Base-by-base conservation (phyloP, 345 rosid genomes). In the Sisymbrium irio region DNA sequence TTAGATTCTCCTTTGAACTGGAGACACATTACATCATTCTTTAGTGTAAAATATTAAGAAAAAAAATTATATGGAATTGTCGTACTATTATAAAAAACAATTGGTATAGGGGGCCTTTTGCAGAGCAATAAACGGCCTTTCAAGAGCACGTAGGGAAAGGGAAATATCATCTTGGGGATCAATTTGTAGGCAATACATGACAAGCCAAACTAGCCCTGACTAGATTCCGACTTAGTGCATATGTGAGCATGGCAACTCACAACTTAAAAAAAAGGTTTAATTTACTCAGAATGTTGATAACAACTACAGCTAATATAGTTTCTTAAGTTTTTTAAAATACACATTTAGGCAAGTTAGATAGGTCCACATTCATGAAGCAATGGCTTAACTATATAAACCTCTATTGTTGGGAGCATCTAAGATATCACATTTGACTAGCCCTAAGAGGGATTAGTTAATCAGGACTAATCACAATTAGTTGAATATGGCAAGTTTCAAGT, bases 311-410 rank as follows among this genome's bases (percentile, higher is more conserved):
- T 51, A 50, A 15, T 40, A 50, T 40, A 50, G 12, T 14, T 49
- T 59, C 39, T 33, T 54, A 22, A 42, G 7, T 39, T 36, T 35
- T 49, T 40, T 49, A 39, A 58, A 54, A 62, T 35, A 69, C 41
- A 55, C 20, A 42, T 18, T 25, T 19, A 63, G 66, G 40, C 55
- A 46, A 77, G 61, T 20, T 47, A 71, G 67, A 57, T 68, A 77
- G 40, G 72, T 71, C 80, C 58, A 57, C 62, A 56, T n/a, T 57
- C 72, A 40, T 71, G 71, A 77, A 58, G 67, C 17, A 18, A 47
- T 65, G 3, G 41, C 67, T 57, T 58, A 77, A 58, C 80, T 77
- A 77, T 77, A 71, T 77, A 77, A 70, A 77, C 72, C 46, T 32
- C 35, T 71, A 50, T 15, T 28, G 14, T 17, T 56, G 39, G 67